Base-by-base conservation (phyloP, 345 rosid genomes). In the Aurinia saxatilis region DNA sequence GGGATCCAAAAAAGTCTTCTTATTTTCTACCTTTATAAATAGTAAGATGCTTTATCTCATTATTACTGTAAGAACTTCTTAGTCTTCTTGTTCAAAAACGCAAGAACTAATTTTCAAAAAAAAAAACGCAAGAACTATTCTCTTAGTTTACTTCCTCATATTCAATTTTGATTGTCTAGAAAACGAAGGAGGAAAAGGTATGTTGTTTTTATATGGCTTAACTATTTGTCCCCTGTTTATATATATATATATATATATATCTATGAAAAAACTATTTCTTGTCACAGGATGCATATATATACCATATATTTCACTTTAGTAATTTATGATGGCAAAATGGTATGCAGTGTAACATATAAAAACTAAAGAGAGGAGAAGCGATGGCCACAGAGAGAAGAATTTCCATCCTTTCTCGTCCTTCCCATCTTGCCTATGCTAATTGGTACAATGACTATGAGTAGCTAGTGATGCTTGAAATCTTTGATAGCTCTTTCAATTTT, bases 331-430 rank as follows among this genome's bases (percentile, higher is more conserved):
- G 25, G 27, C 15, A 25, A 27, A 62, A n/a, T n/a, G n/a, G n/a
- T 12, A 15, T 6, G 14, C 12, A 21, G 8, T 41, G 13, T 35
- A 42, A 29, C 0, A 11, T 34, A 2, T 52, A 4, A 62, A 18
- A 27, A 36, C 10, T 13, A 55, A 21, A 8, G 25, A 21, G 25
- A 21, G 25, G 25, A 21, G 25, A 21, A 21, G 34, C 12, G 3
- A 37, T 6, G 29, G 37, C 50, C 14, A 27, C 59, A 11, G 7
- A 50, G 4, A 14, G 46, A 34, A 46, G 73, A 46, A 66, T 58
- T 19, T 77, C 77, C 69, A 50, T 60, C 65, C 38, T 41, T 47
- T 68, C 73, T 29, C 82, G 84, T 27, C 87, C 91, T 12, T 60
- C 52, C 13, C 79, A 78, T 60, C 76, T 84, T 36, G 52, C 65